Conservation (phyloP, 257 asterid species). For the Dorcoceras hygrometricum region DNA sequence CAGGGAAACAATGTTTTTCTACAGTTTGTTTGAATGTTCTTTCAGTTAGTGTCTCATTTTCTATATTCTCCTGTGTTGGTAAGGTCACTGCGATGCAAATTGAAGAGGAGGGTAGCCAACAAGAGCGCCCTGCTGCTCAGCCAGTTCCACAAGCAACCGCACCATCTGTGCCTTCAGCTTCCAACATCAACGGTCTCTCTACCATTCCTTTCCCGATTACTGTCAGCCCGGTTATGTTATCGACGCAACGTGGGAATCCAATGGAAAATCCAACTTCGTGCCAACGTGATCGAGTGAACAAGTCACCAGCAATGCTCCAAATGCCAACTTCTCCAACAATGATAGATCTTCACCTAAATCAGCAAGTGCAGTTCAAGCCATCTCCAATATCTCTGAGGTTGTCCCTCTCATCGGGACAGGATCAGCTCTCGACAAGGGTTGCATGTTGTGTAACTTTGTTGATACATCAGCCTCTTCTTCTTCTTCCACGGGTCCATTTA, state of each 20-base stretch:
- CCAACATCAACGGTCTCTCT: constrained; percentile 43
- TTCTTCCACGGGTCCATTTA: too few species aligned
- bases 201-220: constrained; percentile 42
- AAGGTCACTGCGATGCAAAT: constrained; percentile 61
- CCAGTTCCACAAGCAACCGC: constrained; percentile 26
- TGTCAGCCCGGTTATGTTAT: constrained; percentile 39
- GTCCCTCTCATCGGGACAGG: constrained; percentile 53
- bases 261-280: constrained; percentile 22
- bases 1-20: background rate
- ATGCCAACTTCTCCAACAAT: constrained; percentile 33
- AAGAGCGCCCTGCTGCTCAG: constrained; percentile 29
- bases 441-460: too few species aligned
- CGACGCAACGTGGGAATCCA: constrained; percentile 48
- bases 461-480: too few species aligned
- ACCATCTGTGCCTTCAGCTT: constrained; percentile 23
- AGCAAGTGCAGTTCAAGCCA: constrained; percentile 35
- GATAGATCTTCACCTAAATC: constrained; percentile 45
- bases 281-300: constrained; percentile 28
- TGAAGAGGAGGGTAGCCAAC: constrained; percentile 41
- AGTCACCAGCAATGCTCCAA: constrained; percentile 31
- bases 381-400: constrained; percentile 54
- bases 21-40: background rate
- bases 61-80: constrained; percentile 11
- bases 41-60: background rate
- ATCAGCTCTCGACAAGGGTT: constrained; percentile 43